Evolutionary conservation across 257 asterid genomes (phyloP).

Genomic region (Jacaranda mimosifolia): DNA sequence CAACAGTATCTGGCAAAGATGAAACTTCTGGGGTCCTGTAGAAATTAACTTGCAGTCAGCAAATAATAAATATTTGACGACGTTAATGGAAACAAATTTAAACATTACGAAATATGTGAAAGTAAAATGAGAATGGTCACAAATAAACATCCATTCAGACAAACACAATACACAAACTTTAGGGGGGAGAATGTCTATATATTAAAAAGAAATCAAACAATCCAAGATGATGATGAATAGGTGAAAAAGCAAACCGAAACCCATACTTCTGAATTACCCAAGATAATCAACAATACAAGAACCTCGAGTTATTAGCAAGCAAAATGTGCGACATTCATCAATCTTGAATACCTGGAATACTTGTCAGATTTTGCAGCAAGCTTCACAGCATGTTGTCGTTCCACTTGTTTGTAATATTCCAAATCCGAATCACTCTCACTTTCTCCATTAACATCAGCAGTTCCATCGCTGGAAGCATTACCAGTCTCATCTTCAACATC

Average conservation of each 20-base stretch:
- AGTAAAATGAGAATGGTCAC: background rate
- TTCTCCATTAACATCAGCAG: conserved; percentile 41
- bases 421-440: conserved; percentile 67
- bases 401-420: conserved; percentile 71
- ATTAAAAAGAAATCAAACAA: background rate
- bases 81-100: conserved; percentile 6
- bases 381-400: conserved; percentile 75
- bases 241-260: background rate
- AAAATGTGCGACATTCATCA: too few species aligned
- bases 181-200: background rate
- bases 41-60: conserved; percentile 29
- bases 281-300: background rate
- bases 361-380: conserved; percentile 70
- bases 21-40: conserved; percentile 59
- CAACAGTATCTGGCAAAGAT: conserved; percentile 57
- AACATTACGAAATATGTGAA: background rate
- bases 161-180: background rate
- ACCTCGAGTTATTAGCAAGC: too few species aligned
- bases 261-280: background rate
- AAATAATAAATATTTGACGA: background rate
- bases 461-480: conserved; percentile 55
- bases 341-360: conserved; percentile 70
- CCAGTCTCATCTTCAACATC: conserved; percentile 54
- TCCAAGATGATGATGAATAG: background rate
- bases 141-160: background rate